phyloP scores from a whole-genome alignment of 306 rosid species.

The Acmispon strigosus region DNA sequence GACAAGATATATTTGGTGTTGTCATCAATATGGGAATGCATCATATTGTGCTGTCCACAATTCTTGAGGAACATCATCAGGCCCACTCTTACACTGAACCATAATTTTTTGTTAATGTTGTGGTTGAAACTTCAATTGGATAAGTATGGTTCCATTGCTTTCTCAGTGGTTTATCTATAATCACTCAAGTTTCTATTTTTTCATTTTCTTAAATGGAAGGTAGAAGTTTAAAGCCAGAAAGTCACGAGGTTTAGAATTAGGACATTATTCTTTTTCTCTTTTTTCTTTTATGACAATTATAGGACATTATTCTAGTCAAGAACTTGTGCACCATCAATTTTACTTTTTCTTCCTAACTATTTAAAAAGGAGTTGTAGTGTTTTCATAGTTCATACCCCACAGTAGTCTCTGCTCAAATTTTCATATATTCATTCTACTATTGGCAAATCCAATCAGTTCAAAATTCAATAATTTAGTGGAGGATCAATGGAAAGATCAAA shows the following conservation, averaged over 20 bases:
- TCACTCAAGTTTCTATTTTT: slow-evolving; percentile 1
- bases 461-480: background rate
- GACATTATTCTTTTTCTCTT: too few relatives aligned
- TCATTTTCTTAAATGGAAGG: background rate
- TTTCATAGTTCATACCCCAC: slow-evolving; percentile 14
- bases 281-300: too few relatives aligned
- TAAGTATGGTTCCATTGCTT: slow-evolving; percentile 4
- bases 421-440: slow-evolving; percentile 3
- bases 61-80: slow-evolving; percentile 25
- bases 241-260: background rate
- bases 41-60: slow-evolving; percentile 37
- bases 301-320: background rate
- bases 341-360: background rate
- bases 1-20: slow-evolving; percentile 29
- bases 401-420: background rate
- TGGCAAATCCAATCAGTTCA: slow-evolving; percentile 15
- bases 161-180: background rate
- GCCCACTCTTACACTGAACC: slow-evolving; percentile 38
- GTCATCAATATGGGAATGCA: slow-evolving; percentile 39
- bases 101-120: slow-evolving; percentile 1
- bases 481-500: slow-evolving; percentile 5
- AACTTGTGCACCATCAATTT: background rate
- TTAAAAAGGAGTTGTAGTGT: background rate
- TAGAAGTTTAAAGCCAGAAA: slow-evolving; percentile 6
- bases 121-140: slow-evolving; percentile 14